Conservation (phyloP, 2,329 filamentous ascomycete species). For the Geoglossum cookeanum region DNA sequence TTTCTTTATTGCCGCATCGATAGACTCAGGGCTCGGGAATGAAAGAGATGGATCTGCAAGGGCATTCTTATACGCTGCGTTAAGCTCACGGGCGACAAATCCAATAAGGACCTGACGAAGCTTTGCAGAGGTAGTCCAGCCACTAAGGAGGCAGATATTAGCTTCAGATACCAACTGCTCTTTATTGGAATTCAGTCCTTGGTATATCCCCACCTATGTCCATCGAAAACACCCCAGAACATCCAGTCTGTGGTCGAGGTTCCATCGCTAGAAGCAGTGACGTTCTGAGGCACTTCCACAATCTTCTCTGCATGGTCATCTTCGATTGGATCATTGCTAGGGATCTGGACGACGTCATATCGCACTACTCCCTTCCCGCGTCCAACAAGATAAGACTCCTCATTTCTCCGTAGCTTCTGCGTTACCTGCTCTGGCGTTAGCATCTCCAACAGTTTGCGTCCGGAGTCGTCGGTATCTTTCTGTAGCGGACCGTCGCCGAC, state of each 20-base stretch:
- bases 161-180: conserved; percentile 9
- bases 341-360: conserved; percentile 86
- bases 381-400: conserved; percentile 81
- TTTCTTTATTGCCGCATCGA: conserved; percentile 81
- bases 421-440: conserved; percentile 87
- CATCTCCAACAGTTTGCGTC: conserved; percentile 84
- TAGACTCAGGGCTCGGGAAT: conserved; percentile 56
- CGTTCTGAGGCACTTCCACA: conserved; percentile 58
- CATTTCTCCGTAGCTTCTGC: conserved; percentile 67
- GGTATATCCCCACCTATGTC: conserved; percentile 53
- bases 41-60: conserved; percentile 34
- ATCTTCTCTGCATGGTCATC: conserved; percentile 98
- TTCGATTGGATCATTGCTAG: conserved; percentile 94
- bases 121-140: conserved; percentile 96
- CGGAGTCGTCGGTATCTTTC: conserved; percentile 72
- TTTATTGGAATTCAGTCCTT: neutral
- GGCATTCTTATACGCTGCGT: conserved; percentile 71
- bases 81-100: conserved; percentile 83
- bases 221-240: conserved; percentile 99
- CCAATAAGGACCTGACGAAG: conserved; percentile 80
- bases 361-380: conserved; percentile 79
- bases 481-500: conserved; percentile 71
- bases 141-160: conserved; percentile 31
- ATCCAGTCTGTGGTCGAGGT: conserved; percentile 72
- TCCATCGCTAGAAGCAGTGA: conserved; percentile 34